phyloP scores from a whole-genome alignment of 495 filamentous ascomycete genomes.

The Glarea lozoyensis region DNA sequence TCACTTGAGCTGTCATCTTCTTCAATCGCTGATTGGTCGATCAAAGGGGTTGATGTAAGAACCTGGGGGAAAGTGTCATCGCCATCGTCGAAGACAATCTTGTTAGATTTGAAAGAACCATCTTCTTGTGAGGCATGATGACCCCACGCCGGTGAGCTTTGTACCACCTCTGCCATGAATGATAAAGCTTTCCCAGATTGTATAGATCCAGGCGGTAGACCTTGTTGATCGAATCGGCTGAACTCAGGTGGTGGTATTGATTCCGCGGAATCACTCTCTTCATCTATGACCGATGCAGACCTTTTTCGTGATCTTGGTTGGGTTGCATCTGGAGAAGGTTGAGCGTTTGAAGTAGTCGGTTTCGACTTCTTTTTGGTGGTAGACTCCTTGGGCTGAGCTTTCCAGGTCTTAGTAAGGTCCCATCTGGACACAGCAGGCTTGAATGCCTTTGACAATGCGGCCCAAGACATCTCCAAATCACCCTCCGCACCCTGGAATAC shows the following conservation, averaged over 20 bases:
- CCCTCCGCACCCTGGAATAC: slow-evolving; percentile 10
- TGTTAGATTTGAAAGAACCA: no score
- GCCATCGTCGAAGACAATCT: no score
- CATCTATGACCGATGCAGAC: slow-evolving; percentile 37
- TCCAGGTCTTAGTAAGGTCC: slow-evolving; percentile 10
- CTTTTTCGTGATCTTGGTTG: slow-evolving; percentile 58
- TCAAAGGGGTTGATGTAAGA: slow-evolving; percentile 14
- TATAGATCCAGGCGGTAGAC: slow-evolving; percentile 41
- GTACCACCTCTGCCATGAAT: slow-evolving; percentile 12
- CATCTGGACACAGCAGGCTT: slow-evolving; percentile 11
- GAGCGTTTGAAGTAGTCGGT: slow-evolving; percentile 1
- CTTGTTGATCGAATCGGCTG: slow-evolving; percentile 34
- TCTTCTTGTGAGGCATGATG: background rate
- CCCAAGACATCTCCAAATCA: slow-evolving; percentile 16
- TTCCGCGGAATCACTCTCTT: slow-evolving; percentile 3
- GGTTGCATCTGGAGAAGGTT: slow-evolving; percentile 4
- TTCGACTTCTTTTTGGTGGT: background rate
- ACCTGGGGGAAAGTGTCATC: slow-evolving; percentile 2
- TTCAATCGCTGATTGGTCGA: slow-evolving; percentile 11
- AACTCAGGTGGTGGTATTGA: slow-evolving; percentile 2
- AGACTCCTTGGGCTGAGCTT: slow-evolving; percentile 10
- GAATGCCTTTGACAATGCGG: slow-evolving; percentile 15
- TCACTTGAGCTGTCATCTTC: slow-evolving; percentile 5
- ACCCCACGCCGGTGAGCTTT: slow-evolving; percentile 8
- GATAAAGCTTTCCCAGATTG: slow-evolving; percentile 22